phyloP scores from a whole-genome alignment of 23 red algal species.

The Chondrus crispus region DNA sequence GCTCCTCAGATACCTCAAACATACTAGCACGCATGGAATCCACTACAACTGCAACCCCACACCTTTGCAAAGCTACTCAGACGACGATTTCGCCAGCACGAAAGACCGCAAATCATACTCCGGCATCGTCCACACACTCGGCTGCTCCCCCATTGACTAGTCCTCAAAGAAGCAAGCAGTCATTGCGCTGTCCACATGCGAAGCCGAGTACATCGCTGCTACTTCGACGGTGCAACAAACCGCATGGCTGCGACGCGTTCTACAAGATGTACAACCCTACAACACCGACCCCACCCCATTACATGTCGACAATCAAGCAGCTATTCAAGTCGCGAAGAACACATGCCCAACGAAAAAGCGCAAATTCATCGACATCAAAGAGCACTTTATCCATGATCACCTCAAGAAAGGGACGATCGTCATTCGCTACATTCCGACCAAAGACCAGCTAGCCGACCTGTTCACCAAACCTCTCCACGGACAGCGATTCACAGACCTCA shows the following conservation, averaged over 20 bases:
- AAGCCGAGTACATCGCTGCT: not conserved
- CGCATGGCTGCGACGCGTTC: not conserved
- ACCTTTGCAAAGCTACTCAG: not conserved
- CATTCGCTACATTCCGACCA: not conserved
- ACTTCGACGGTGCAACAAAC: not conserved
- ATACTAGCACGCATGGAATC: not conserved
- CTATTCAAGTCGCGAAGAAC: not conserved
- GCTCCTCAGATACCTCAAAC: not conserved
- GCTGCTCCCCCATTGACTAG: not conserved
- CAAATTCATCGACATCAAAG: not conserved
- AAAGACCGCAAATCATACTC: not conserved
- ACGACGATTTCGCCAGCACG: not conserved
- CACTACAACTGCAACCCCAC: not conserved
- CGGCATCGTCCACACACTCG: not conserved
- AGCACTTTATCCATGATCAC: not conserved
- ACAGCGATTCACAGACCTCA: too few relatives aligned
- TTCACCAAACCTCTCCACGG: conserved; percentile 21
- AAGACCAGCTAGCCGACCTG: not conserved
- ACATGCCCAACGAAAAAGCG: not conserved
- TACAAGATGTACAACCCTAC: not conserved
- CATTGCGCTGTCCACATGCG: not conserved
- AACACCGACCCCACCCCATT: not conserved
- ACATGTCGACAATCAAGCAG: not conserved
- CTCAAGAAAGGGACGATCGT: not conserved
- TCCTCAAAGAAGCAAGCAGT: not conserved